phyloP scores from a whole-genome alignment of 805 yeast species.

The Grigorovia jiainica region DNA sequence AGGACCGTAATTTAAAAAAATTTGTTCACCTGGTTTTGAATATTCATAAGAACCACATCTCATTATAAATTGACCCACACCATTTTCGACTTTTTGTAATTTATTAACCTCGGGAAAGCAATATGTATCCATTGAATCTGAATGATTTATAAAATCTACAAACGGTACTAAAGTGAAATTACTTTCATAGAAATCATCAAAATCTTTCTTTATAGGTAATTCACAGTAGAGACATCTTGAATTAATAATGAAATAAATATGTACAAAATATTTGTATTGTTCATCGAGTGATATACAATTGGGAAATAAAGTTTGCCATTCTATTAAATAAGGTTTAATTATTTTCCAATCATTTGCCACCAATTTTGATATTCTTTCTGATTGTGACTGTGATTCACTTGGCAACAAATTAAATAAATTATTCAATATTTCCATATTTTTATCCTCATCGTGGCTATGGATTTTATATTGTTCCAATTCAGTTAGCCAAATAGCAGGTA shows the following conservation, averaged over 20 bases:
- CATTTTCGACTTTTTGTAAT: constrained; percentile 12
- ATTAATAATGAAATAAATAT: constrained; percentile 84
- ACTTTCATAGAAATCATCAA: constrained; percentile 33
- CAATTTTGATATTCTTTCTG: constrained; percentile 33
- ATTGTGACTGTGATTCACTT: constrained; percentile 31
- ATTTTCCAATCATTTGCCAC: constrained; percentile 38
- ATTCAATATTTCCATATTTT: constrained; percentile 15
- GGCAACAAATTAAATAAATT: constrained; percentile 36
- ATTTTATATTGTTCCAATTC: neutral
- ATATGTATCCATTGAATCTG: constrained; percentile 35
- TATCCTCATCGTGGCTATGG: too few relatives aligned
- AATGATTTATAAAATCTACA: constrained; percentile 82
- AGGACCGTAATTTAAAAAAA: constrained; percentile 75
- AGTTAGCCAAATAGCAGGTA: constrained; percentile 56
- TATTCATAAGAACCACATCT: constrained; percentile 17
- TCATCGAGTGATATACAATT: neutral
- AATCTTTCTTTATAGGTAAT: constrained; percentile 40
- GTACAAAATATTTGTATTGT: constrained; percentile 31
- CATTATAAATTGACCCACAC: constrained; percentile 23
- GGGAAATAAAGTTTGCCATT: constrained; percentile 9
- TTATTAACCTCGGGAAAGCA: constrained; percentile 43
- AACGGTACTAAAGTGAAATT: constrained; percentile 87
- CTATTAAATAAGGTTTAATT: constrained; percentile 24
- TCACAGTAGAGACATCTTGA: constrained; percentile 83
- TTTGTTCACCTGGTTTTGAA: constrained; percentile 37